Percentiles rank a stretch among this genome's conserved stretches.
Conservation (phyloP, 2,329 filamentous ascomycete genomes). For the Paraconiothyrium brasiliense region DNA sequence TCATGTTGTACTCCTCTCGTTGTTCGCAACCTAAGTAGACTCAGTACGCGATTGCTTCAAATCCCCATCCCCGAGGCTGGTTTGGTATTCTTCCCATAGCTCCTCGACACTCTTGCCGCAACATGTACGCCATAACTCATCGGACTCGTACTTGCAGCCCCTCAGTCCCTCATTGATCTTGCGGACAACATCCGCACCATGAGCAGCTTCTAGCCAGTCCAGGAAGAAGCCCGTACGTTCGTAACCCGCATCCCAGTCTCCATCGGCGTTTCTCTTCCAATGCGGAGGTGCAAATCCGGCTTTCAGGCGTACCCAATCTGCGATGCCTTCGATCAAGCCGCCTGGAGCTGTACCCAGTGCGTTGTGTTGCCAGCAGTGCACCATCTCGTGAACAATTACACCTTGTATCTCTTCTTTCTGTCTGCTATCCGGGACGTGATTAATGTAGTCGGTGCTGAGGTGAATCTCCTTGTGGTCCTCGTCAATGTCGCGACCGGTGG, state of each 20-base stretch:
- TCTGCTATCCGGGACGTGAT: constrained; percentile 45
- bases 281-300: constrained; percentile 80
- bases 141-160: constrained; percentile 69
- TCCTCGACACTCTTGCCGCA: constrained; percentile 72
- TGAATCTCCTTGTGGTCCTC: constrained; percentile 92
- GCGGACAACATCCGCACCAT: constrained; percentile 60
- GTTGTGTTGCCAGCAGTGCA: constrained; percentile 92
- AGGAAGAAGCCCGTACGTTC: constrained; percentile 92
- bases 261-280: constrained; percentile 71
- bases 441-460: constrained; percentile 80
- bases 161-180: constrained; percentile 74
- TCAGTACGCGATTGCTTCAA: background rate
- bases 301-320: constrained; percentile 88
- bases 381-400: constrained; percentile 89
- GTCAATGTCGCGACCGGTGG: constrained; percentile 80
- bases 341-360: constrained; percentile 65
- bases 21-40: background rate
- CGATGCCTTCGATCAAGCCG: constrained; percentile 88
- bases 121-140: constrained; percentile 72
- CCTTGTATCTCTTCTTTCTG: constrained; percentile 74
- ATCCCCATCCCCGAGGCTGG: constrained; percentile 52
- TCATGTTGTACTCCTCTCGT: background rate
- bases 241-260: constrained; percentile 88
- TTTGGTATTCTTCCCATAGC: constrained; percentile 78
- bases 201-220: constrained; percentile 79